phyloP scores from a whole-genome alignment of 257 asterid species.

The Nicotiana attenuata region DNA sequence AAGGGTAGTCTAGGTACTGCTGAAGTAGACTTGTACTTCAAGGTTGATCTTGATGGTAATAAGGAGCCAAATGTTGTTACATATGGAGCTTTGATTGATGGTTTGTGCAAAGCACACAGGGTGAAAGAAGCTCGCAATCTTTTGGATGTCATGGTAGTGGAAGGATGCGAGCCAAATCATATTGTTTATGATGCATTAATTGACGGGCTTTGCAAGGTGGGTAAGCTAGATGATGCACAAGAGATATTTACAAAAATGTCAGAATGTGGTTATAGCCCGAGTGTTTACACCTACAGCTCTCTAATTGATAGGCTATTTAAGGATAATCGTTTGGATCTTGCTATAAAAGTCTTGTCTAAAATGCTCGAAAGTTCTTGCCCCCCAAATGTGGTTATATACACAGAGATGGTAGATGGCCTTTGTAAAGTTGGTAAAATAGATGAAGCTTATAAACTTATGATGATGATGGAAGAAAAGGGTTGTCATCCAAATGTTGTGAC shows the following conservation, averaged over 20 bases:
- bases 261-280: constrained; percentile 62
- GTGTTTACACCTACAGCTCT: constrained; percentile 73
- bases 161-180: constrained; percentile 76
- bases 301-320: constrained; percentile 76
- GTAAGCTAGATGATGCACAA: constrained; percentile 89
- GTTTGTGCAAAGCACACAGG: constrained; percentile 84
- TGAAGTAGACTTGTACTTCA: constrained; percentile 68
- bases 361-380: constrained; percentile 79
- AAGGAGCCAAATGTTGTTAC: constrained; percentile 71
- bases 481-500: constrained; percentile 92
- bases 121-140: constrained; percentile 71
- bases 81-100: constrained; percentile 88
- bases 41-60: constrained; percentile 30
- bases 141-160: constrained; percentile 58
- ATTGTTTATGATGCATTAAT: constrained; percentile 81
- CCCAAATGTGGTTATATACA: constrained; percentile 80
- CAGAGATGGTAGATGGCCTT: constrained; percentile 91
- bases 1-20: constrained; percentile 42
- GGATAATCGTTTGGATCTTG: constrained; percentile 89
- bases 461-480: constrained; percentile 97
- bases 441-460: constrained; percentile 82
- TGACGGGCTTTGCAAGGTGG: constrained; percentile 92
- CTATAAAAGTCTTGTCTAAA: constrained; percentile 66
- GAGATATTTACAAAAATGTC: constrained; percentile 73
- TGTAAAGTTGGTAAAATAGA: constrained; percentile 81